phyloP scores from a whole-genome alignment of 2,329 filamentous ascomycete species.

The Colletotrichum cordylinicola region DNA sequence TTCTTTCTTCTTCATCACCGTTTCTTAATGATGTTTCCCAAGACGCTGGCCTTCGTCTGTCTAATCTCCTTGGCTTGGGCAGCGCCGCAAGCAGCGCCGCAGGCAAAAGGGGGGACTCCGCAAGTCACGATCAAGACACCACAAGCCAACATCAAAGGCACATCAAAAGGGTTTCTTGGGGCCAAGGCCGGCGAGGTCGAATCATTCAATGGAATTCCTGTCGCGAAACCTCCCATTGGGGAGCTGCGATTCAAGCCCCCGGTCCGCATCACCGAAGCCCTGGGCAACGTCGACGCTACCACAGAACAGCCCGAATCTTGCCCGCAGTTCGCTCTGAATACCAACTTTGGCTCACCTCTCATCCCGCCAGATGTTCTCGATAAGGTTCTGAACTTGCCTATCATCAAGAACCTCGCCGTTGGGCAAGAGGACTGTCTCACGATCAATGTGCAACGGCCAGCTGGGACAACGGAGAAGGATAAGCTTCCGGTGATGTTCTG shows the following conservation, averaged over 20 bases:
- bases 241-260: slow-evolving; percentile 50
- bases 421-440: slow-evolving; percentile 40
- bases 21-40: neutral
- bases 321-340: slow-evolving; percentile 34
- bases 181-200: slow-evolving; percentile 45
- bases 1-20: neutral
- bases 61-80: neutral
- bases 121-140: slow-evolving; percentile 12
- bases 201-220: slow-evolving; percentile 62
- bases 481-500: slow-evolving; percentile 26
- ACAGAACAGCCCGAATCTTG: slow-evolving; percentile 31
- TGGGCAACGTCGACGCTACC: slow-evolving; percentile 46
- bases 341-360: slow-evolving; percentile 24
- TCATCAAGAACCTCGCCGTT: slow-evolving; percentile 1
- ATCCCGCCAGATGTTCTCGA: slow-evolving; percentile 26
- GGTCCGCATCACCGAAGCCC: slow-evolving; percentile 36
- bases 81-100: neutral
- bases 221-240: slow-evolving; percentile 60
- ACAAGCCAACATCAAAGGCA: slow-evolving; percentile 7
- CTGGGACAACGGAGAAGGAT: neutral
- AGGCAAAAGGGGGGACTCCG: neutral
- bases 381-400: neutral
- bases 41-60: neutral
- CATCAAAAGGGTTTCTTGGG: slow-evolving; percentile 6
- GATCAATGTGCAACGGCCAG: slow-evolving; percentile 37